Conservation (phyloP, 2,329 filamentous ascomycete species). For the Davidsoniella neocaledoniae region DNA sequence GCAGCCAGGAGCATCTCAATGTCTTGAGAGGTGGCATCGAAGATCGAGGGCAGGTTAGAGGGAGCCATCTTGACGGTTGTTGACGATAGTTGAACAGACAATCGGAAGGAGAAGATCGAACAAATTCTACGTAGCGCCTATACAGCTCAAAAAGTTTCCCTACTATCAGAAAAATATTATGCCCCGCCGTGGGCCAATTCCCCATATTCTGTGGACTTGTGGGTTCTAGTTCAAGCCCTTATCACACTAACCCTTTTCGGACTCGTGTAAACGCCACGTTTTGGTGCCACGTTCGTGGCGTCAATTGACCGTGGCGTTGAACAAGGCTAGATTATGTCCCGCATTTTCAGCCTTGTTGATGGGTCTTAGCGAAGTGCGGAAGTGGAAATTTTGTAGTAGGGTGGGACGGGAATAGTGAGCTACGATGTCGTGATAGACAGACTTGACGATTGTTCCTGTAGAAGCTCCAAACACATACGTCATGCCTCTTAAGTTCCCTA, state of each 20-base stretch:
- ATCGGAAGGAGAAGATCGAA: conserved; percentile 17
- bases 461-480: conserved; percentile 16
- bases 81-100: conserved; percentile 20
- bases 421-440: conserved; percentile 3
- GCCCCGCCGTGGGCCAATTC: conserved; percentile 9
- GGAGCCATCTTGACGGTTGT: conserved; percentile 70
- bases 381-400: conserved; percentile 12
- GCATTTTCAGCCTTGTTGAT: conserved; percentile 9
- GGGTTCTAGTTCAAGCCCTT: conserved; percentile 13
- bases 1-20: conserved; percentile 99
- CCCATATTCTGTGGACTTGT: conserved; percentile 18
- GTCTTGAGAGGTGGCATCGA: conserved; percentile 96
- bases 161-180: conserved; percentile 14
- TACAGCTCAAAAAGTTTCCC: conserved; percentile 24
- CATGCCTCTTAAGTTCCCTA: conserved; percentile 53
- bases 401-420: conserved; percentile 2
- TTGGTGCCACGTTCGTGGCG: neutral
- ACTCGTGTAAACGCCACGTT: neutral
- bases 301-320: neutral
- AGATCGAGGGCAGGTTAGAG: conserved; percentile 79
- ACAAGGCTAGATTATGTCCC: conserved; percentile 11
- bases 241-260: conserved; percentile 7
- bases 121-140: conserved; percentile 18
- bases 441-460: neutral
- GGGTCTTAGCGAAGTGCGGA: conserved; percentile 7